Evolutionary conservation across 75 land plant genomes (phyloP), one percentile per base, ranked within the genome.

Genomic region (Pinus tabuliformis): DNA sequence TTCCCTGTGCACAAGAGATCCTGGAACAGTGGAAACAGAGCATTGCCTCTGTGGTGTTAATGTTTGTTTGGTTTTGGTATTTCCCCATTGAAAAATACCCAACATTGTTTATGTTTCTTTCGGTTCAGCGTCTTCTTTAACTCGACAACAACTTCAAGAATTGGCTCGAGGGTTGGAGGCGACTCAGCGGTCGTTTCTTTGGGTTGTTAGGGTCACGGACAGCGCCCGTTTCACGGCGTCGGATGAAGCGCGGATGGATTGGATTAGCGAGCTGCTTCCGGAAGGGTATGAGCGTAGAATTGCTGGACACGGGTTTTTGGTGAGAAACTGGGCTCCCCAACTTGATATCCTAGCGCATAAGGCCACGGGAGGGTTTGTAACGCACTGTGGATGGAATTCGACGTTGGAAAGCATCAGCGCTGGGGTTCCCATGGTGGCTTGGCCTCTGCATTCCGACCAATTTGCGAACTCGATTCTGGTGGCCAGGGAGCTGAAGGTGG

Each of bases 311-410:
- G 83, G 75, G 36, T 45, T 81, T 33, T 11, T 81, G 3, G 54
- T 71, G 28, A 21, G 39, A 39, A 58, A 74, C 11, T 81, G 83
- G 83, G 74, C 81, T 0, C 80, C 73, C 16, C 80, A 81, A 56
- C 13, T 77, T 5, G 39, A 28, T 7, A 54, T 80, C 15, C 20
- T 80, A 15, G 14, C 56, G 11, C 79, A 77, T 49, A 49, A 1
- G 16, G 60, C 83, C 3, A 56, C 36, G 6, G 80, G 83, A 1
- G 74, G 0, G 3, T 72, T 81, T 52, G 24, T 81, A 21, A 58
- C 79, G 16, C 79, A 80, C 71, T 80, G 82, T 57, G 71, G 82
- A 6, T 75, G 81, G 81, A 75, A 76, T 21, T 75, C 70, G 3
- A 62, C 21, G 24, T 15, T 75, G 39, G 80, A 77, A 22, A 70